Evolutionary conservation across 805 yeast genomes (phyloP), one percentile per base, ranked within the genome.

Genomic region (Suhomyces canberraensis): DNA sequence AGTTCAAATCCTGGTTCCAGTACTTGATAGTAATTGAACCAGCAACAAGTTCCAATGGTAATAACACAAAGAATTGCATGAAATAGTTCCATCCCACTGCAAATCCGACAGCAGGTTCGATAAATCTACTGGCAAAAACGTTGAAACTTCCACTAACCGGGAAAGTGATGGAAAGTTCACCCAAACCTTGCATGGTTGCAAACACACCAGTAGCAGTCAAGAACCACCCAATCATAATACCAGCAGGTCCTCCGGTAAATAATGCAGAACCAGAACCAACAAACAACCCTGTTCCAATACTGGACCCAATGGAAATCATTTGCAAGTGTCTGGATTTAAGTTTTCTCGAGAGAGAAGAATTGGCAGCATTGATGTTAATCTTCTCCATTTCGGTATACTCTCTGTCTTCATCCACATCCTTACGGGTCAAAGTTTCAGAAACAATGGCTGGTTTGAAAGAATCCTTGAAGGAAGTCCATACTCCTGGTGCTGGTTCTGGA

Each of bases 231-330:
- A 60, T 53, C 36, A 58, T 45, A 5, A 60, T 43, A 34, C 56
- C 55, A 1, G 53, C 62, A 1, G 66, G 64, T 7, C 66, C 66
- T 21, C 66, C 66, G 3, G 52, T 46, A 13, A 60, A 41, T 36
- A 69, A 52, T 2, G 66, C 67, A 24, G 61, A 58, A 35, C 78
- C 78, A 25, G 71, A 58, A 20, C 75, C 74, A 21, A 69, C 63
- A 50, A 73, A 71, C 34, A 73, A 57, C 32, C 78, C 79, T n/a
- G 86, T 79, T 45, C 89, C 87, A 45, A 81, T 78, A 42, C 81
- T 73, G 48, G 86, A 85, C 43, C 85, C 88, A 37, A 81, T 71
- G 25, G 87, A 81, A 42, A 80, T 76, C 80, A 80, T 75, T 56
- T 78, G 83, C 38, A 75, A 62, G 39, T 75, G 78, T 52, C 79